These are phyloP conservation scores for Calocera cornea DNA, from an alignment of 768 basidiomycete genomes.

Conservation along the genomic window DNA sequence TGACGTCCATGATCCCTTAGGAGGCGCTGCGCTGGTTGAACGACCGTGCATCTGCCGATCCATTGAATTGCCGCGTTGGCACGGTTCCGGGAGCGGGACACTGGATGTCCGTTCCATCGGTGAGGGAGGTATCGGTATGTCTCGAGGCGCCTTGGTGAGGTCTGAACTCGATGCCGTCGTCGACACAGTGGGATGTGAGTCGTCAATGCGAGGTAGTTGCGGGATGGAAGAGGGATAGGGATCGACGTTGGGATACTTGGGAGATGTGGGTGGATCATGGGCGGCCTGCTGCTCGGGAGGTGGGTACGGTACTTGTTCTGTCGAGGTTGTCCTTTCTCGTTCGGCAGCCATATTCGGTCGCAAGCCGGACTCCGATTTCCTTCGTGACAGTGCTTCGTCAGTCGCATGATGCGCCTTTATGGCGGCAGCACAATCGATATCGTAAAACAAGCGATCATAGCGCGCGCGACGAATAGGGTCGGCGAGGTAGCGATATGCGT, in stretches of 20 bases:
- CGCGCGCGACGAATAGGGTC: slow-evolving; percentile 24
- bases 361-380: background rate
- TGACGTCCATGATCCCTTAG: background rate
- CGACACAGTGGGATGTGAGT: too few relatives aligned
- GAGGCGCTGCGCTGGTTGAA: background rate
- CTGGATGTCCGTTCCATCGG: background rate
- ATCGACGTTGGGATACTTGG: background rate
- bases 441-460: slow-evolving; percentile 5
- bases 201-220: too few relatives aligned
- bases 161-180: too few relatives aligned
- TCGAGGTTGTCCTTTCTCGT: background rate
- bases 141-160: background rate
- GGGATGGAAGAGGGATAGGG: background rate
- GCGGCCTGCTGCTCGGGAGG: background rate
- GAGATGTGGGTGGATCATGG: background rate
- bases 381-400: background rate
- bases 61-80: background rate
- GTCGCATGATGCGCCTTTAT: slow-evolving; percentile 1
- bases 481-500: slow-evolving; percentile 43
- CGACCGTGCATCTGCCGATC: background rate
- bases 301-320: background rate
- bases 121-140: background rate
- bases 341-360: background rate
- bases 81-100: background rate
- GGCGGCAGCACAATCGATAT: slow-evolving; percentile 6